A percentile compares a stretch with the other conserved stretches of the same genome.
Conservation (phyloP, 371 early-diverging fungal species). For the Synchytrium microbalum region DNA sequence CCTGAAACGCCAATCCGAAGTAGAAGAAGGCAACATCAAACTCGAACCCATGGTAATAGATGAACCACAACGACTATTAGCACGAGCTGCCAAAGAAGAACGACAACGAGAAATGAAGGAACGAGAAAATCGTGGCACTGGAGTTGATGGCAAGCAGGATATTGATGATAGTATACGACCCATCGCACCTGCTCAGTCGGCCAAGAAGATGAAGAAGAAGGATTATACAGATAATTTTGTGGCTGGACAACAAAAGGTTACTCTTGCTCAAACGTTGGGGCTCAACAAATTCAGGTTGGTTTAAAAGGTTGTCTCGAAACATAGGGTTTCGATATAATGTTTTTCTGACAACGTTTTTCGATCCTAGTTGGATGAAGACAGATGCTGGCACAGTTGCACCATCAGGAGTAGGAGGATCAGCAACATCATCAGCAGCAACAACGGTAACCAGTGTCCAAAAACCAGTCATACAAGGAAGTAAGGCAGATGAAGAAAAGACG, state of each 20-base stretch:
- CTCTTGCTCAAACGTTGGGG: not conserved
- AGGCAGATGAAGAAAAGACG: no score
- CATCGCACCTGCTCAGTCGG: not conserved
- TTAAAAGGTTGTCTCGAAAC: not conserved
- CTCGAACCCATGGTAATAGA: not conserved
- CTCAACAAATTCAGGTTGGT: not conserved
- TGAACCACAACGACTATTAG: not conserved
- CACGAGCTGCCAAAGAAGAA: not conserved
- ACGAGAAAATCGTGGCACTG: not conserved
- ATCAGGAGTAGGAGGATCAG: not conserved
- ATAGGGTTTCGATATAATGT: no score
- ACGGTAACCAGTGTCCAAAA: no score
- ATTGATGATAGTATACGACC: not conserved
- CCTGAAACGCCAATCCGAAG: not conserved
- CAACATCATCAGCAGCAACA: not conserved
- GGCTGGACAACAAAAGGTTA: not conserved
- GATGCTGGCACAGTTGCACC: not conserved
- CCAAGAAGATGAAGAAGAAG: not conserved
- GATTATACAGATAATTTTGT: not conserved
- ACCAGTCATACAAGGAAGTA: no score
- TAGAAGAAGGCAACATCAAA: not conserved
- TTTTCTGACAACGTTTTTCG: not conserved
- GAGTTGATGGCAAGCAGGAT: not conserved
- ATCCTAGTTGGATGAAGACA: not conserved
- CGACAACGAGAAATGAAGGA: not conserved